Evolutionary conservation across 352 stramenopile genomes (phyloP).

Genomic region (Phytophthora ohioensis): DNA sequence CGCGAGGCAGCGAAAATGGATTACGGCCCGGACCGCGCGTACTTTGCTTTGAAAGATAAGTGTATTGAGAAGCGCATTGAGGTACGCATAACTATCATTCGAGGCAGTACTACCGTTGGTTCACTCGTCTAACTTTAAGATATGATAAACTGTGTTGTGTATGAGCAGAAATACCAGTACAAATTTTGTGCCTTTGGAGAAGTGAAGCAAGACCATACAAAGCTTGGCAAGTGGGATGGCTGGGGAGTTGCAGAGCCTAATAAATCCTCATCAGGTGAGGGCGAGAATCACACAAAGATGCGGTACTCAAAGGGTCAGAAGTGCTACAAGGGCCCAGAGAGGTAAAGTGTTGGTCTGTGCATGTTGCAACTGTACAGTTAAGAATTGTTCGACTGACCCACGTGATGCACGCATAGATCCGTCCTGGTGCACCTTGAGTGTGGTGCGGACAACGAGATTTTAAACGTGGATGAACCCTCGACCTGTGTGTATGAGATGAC

Average conservation of each 20-base stretch:
- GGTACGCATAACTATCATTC: slow-evolving; percentile 34
- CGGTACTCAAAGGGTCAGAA: slow-evolving; percentile 82
- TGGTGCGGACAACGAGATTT: slow-evolving; percentile 78
- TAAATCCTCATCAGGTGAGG: background rate
- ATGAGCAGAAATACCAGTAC: slow-evolving; percentile 85
- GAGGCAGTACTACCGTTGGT: no score
- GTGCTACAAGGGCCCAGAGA: slow-evolving; percentile 93
- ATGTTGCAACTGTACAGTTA: background rate
- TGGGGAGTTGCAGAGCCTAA: slow-evolving; percentile 40
- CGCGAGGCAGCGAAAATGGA: slow-evolving; percentile 51
- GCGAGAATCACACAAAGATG: slow-evolving; percentile 65
- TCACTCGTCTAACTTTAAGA: no score
- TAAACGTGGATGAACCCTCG: slow-evolving; percentile 92
- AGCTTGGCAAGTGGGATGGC: slow-evolving; percentile 79
- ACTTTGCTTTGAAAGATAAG: slow-evolving; percentile 75
- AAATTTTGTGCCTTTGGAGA: slow-evolving; percentile 89
- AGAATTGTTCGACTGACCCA: slow-evolving; percentile 4
- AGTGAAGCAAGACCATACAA: slow-evolving; percentile 82
- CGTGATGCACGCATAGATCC: slow-evolving; percentile 37
- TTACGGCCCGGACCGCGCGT: slow-evolving; percentile 79
- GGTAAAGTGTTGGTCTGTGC: slow-evolving; percentile 34
- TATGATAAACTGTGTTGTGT: background rate
- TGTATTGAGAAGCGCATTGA: slow-evolving; percentile 85
- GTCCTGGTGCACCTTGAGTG: slow-evolving; percentile 85
- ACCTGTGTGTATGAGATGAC: slow-evolving; percentile 94